Conservation (phyloP, 495 filamentous ascomycete species). For the Pseudomonodictys pantanalensis region DNA sequence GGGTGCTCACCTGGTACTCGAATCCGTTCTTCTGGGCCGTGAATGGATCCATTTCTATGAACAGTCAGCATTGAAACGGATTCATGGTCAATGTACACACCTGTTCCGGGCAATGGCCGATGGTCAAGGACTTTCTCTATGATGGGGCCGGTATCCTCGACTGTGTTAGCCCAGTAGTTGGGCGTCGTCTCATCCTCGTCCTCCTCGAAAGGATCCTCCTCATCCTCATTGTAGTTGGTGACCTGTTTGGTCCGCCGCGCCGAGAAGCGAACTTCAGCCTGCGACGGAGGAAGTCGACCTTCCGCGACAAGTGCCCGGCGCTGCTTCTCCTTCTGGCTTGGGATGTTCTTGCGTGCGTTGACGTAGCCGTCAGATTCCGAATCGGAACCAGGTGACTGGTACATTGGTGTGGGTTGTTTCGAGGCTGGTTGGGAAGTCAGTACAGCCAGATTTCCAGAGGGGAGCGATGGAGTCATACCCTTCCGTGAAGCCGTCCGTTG, state of each 20-base stretch:
- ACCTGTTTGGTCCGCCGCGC: constrained; percentile 81
- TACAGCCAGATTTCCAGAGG: not conserved
- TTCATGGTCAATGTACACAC: constrained; percentile 36
- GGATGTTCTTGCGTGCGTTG: constrained; percentile 61
- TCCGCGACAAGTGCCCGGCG: constrained; percentile 59
- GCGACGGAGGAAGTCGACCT: constrained; percentile 54
- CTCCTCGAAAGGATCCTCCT: constrained; percentile 46
- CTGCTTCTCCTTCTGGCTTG: constrained; percentile 69
- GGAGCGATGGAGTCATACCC: constrained; percentile 34
- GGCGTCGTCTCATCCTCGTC: constrained; percentile 48
- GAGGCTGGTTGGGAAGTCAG: constrained; percentile 54
- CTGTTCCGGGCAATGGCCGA: constrained; percentile 65
- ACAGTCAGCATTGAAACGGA: not conserved
- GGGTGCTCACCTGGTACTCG: constrained; percentile 66
- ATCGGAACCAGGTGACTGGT: constrained; percentile 58
- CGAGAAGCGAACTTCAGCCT: constrained; percentile 82
- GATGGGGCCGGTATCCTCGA: constrained; percentile 67
- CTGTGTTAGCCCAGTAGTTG: constrained; percentile 31
- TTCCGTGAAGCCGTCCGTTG: constrained; percentile 43
- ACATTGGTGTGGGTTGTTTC: constrained; percentile 58
- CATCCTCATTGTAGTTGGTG: constrained; percentile 81
- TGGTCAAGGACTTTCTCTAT: constrained; percentile 91
- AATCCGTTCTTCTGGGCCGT: constrained; percentile 67
- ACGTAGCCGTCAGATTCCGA: constrained; percentile 74
- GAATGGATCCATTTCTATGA: constrained; percentile 22